Base-by-base conservation (phyloP, 306 rosid species). In the Gleditsia sinensis region DNA sequence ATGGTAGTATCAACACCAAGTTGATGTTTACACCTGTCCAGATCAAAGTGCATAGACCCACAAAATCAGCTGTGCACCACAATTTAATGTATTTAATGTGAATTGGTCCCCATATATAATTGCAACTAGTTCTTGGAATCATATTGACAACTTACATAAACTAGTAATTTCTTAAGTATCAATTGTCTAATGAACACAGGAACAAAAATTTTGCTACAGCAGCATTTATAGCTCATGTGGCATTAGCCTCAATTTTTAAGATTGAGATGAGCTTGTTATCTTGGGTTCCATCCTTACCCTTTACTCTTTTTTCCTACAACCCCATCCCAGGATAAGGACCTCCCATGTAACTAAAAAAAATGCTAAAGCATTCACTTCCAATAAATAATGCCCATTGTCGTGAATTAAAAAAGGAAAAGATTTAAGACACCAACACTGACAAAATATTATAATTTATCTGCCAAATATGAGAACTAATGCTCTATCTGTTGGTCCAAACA, bases 111-210 rank as follows among this genome's bases (percentile, higher is more conserved):
- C 54, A 49, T 25, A 39, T 33, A 66, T 59, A 14, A 19, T 49
- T 28, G 36, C 9, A 32, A 50, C 60, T 40, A 79, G 20, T 25
- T 68, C 34, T 9, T 5, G 36, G 13, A 5, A n/a, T n/a, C n/a
- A n/a, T 12, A 43, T 46, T 34, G 23, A 23, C 9, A 51, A 17
- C 9, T 65, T 56, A 55, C 34, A 55, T 50, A 56, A 30, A 45
- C 1, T 14, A 16, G 33, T 66, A 9, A 45, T 55, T 72, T 37
- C 56, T n/a, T 4, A 37, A 20, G 33, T 36, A 49, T 36, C 1
- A 46, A 9, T 25, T 39, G 21, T 45, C n/a, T 50, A 66, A 79
- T 39, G 20, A 58, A 50, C 71, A 27, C 12, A 39, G 81, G 51
- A 70, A 69, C 21, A 45, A 32, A 65, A 42, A 1, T 25, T 17